These are phyloP conservation scores for Priceomyces castillae DNA, from an alignment of 805 yeast species.

Conservation along the genomic window DNA sequence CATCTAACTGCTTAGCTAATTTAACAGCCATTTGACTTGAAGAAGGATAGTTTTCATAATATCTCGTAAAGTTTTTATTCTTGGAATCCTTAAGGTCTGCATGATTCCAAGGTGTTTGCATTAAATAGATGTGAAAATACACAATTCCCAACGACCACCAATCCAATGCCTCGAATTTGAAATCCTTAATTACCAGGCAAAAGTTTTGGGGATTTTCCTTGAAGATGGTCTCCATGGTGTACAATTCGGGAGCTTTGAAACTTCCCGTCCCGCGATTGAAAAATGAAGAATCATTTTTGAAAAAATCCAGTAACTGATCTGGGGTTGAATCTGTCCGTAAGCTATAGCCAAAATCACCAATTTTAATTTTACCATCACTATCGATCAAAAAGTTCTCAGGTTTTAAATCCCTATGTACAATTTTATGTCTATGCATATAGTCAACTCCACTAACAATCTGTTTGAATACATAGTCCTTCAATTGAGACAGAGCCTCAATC, in stretches of 20 bases:
- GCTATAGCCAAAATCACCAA: constrained; percentile 53
- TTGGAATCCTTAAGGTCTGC: constrained; percentile 27
- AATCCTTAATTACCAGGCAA: constrained; percentile 8
- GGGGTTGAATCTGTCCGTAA: constrained; percentile 26
- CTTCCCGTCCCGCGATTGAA: constrained; percentile 49
- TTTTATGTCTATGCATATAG: constrained; percentile 39
- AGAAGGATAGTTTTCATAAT: constrained; percentile 26
- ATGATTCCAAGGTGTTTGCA: constrained; percentile 48
- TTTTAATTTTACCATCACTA: constrained; percentile 40
- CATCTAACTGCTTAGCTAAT: constrained; percentile 25
- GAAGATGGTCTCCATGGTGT: constrained; percentile 12
- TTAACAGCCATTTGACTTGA: constrained; percentile 17
- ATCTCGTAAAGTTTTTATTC: constrained; percentile 22
- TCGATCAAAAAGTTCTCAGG: constrained; percentile 54
- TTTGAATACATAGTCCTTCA: constrained; percentile 47
- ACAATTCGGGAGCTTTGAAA: constrained; percentile 56
- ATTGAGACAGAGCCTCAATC: constrained; percentile 26
- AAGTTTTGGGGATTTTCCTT: constrained; percentile 2
- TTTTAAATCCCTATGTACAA: constrained; percentile 52
- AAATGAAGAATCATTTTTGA: constrained; percentile 13
- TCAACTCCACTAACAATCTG: constrained; percentile 45
- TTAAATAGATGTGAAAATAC: constrained; percentile 43
- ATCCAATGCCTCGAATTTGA: constrained; percentile 39
- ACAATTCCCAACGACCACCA: constrained; percentile 53
- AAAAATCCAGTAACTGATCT: constrained; percentile 13